Evolutionary conservation across 768 basidiomycete genomes (phyloP), one percentile per base, ranked within the genome.

Genomic region (Antrodiella citrinella): DNA sequence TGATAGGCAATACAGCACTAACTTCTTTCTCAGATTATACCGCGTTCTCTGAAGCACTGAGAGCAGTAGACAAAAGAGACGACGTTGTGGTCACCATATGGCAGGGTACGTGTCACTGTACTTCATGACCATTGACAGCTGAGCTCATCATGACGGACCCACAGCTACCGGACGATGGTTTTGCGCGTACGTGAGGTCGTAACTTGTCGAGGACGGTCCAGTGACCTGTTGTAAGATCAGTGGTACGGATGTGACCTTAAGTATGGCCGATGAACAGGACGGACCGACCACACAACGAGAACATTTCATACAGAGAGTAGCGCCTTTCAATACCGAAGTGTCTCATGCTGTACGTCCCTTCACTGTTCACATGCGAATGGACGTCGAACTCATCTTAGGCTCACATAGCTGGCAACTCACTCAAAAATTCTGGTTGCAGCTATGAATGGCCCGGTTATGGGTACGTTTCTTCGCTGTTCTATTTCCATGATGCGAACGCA

Each of bases 391-490:
- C n/a, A n/a, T n/a, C n/a, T n/a, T 55, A 47, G 20, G 21, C 4
- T 19, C 11, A 1, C 50, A 10, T 38, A 86, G 84, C 64, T 86
- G n/a, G 81, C 81, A 54, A 73, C 74, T 0, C 86, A 88, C 57
- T 72, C 70, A 49, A 88, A 88, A 62, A 67, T 86, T 13, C 69
- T 87, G 15, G 77, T 87, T 11, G 84, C 82, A 11, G 84, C 81
- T 1, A 55, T 87, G 19, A 85, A 88, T 54, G 86, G 86, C 0
- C 85, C 86, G 15, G 85, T 83, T 3, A 79, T 88, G 76, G 86
- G 84, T 83, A 62, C 19, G 71, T 49, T 41, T 3, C 10, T 23
- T 45, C 18, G 40, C 19, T 25, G 15, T 18, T 13, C 4, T 23
- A 19, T n/a, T n/a, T n/a, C n/a, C 30, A 15, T 35, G 15, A 15